These are phyloP conservation scores for Scutellaria baicalensis DNA, from an alignment of 257 asterid species.

Conservation along the genomic window DNA sequence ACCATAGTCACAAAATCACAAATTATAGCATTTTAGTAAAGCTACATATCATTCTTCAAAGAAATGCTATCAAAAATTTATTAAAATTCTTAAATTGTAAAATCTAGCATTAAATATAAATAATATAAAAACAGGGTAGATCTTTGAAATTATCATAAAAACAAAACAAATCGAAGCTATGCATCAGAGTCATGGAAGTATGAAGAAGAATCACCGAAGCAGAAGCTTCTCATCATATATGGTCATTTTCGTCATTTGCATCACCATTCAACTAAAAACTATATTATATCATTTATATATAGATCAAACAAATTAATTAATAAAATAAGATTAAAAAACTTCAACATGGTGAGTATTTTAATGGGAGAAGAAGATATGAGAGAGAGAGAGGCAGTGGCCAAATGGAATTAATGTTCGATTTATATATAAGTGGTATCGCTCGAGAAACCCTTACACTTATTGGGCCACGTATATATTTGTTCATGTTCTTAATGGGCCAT, in stretches of 20 bases:
- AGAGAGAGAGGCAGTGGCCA: background rate
- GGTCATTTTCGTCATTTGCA: conserved; percentile 30
- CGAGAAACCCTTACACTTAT: background rate
- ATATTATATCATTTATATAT: background rate
- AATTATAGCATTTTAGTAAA: too few species aligned
- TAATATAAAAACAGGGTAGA: too few species aligned
- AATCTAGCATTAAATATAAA: too few species aligned
- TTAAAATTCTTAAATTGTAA: too few species aligned
- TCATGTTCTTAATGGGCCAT: too few species aligned
- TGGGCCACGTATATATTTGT: background rate
- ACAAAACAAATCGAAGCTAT: background rate
- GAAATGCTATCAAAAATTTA: too few species aligned
- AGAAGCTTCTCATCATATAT: conserved; percentile 15
- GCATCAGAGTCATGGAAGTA: conserved; percentile 55
- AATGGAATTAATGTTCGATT: background rate
- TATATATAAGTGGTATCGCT: background rate
- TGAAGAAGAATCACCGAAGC: conserved; percentile 6
- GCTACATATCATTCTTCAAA: too few species aligned
- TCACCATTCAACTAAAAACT: background rate
- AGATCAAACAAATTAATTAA: background rate
- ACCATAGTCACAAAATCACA: too few species aligned
- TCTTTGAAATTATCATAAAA: background rate
- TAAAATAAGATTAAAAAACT: background rate
- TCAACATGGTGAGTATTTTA: background rate
- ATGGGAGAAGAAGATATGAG: background rate